Evolutionary conservation across 495 filamentous ascomycete genomes (phyloP).

Genomic region (Geoglossum glabrum): DNA sequence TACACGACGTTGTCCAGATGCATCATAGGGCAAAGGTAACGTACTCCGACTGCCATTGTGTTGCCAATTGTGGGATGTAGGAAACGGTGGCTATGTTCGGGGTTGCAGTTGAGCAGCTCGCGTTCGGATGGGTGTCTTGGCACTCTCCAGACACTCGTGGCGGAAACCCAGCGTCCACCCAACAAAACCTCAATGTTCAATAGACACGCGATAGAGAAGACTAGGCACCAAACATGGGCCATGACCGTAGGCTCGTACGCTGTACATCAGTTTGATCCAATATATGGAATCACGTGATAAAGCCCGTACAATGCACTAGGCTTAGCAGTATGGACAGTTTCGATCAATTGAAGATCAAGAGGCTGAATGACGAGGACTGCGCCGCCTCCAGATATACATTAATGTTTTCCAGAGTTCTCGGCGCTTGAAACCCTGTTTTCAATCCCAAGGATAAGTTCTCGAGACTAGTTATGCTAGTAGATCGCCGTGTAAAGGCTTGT

Average conservation of each 20-base stretch:
- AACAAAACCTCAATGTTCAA: too few species aligned
- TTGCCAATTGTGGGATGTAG: slow-evolving; percentile 26
- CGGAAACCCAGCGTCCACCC: neutral
- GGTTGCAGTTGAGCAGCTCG: slow-evolving; percentile 9
- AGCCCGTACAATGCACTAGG: too few species aligned
- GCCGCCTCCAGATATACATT: neutral
- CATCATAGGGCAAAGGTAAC: slow-evolving; percentile 18
- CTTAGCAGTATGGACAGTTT: too few species aligned
- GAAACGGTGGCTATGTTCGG: slow-evolving; percentile 19
- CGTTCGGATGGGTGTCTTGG: neutral
- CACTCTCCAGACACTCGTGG: neutral
- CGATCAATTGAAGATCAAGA: neutral
- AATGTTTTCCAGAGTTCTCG: neutral
- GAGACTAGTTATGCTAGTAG: neutral
- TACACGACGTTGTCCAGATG: neutral
- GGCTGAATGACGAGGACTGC: neutral
- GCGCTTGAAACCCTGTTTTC: neutral
- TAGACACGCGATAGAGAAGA: too few species aligned
- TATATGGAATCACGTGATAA: too few species aligned
- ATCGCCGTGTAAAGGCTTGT: neutral
- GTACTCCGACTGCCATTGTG: slow-evolving; percentile 79
- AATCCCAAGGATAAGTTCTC: neutral
- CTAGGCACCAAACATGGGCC: too few species aligned
- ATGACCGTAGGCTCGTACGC: too few species aligned
- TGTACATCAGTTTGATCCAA: too few species aligned